phyloP scores from a whole-genome alignment of 2,329 filamentous ascomycete genomes.

The Pseudogymnoascus sp. region DNA sequence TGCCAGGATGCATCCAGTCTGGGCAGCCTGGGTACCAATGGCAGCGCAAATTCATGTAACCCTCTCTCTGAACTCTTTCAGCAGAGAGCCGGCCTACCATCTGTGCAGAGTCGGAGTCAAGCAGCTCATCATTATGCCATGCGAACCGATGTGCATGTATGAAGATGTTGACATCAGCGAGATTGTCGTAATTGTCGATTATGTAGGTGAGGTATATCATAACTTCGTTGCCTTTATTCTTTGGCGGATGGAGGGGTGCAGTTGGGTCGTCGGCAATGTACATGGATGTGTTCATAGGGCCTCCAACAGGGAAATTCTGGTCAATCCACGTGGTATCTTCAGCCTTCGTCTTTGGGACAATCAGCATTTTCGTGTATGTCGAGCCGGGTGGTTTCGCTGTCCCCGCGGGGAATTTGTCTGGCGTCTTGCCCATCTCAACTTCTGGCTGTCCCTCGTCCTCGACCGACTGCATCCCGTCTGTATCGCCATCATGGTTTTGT shows the following conservation, averaged over 20 bases:
- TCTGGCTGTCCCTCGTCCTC: background rate
- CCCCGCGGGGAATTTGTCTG: constrained; percentile 11
- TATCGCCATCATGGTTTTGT: background rate
- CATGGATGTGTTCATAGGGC: constrained; percentile 1
- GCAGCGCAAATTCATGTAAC: constrained; percentile 53
- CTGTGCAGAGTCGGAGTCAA: constrained; percentile 19
- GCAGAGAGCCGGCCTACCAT: constrained; percentile 19
- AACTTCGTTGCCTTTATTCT: constrained; percentile 33
- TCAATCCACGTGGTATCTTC: constrained; percentile 19
- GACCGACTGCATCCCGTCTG: background rate
- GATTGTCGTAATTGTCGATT: constrained; percentile 51
- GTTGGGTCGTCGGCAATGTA: constrained; percentile 22
- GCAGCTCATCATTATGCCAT: constrained; percentile 24
- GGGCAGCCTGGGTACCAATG: constrained; percentile 50
- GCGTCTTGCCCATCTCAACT: background rate
- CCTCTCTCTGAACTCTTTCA: constrained; percentile 37
- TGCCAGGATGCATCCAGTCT: constrained; percentile 44
- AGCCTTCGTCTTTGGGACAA: constrained; percentile 16
- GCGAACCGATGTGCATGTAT: constrained; percentile 40
- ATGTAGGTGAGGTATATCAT: constrained; percentile 42
- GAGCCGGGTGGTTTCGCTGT: constrained; percentile 12
- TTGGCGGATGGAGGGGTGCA: constrained; percentile 39
- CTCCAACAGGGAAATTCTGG: constrained; percentile 16
- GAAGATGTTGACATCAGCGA: constrained; percentile 29
- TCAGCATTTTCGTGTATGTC: constrained; percentile 17